These are phyloP conservation scores for Arctium lappa DNA, from an alignment of 129 eudicot species.

Conservation along the genomic window DNA sequence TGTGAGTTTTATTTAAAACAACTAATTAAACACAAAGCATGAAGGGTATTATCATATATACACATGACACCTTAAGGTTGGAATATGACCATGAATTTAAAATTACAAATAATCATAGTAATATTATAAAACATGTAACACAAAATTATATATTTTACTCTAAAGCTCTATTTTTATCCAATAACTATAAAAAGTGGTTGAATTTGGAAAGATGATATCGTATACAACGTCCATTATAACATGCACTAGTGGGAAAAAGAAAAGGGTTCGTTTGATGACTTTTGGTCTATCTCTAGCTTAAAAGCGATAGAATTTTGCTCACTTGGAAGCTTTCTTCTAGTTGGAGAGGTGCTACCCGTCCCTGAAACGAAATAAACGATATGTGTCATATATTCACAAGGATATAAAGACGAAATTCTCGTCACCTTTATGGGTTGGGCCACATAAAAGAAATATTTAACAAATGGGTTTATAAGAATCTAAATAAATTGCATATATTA, in stretches of 20 bases:
- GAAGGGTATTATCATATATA: not conserved
- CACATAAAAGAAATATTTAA: not conserved
- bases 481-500: not conserved
- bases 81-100: not conserved
- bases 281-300: not conserved
- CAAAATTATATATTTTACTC: no score
- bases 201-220: not conserved
- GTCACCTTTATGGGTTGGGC: not conserved
- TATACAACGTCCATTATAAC: not conserved
- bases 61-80: not conserved
- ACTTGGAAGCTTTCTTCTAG: not conserved
- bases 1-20: not conserved
- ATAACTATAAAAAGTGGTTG: not conserved
- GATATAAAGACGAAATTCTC: not conserved
- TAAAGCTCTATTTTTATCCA: not conserved
- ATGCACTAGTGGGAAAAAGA: not conserved
- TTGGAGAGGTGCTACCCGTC: not conserved
- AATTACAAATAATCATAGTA: no score
- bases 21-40: no score
- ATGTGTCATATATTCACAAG: not conserved
- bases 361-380: not conserved
- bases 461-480: not conserved
- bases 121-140: no score
- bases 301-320: not conserved
- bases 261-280: not conserved